phyloP scores from a whole-genome alignment of 202 grass and related monocot genomes.

The Bolboschoenoplectus hybrid region DNA sequence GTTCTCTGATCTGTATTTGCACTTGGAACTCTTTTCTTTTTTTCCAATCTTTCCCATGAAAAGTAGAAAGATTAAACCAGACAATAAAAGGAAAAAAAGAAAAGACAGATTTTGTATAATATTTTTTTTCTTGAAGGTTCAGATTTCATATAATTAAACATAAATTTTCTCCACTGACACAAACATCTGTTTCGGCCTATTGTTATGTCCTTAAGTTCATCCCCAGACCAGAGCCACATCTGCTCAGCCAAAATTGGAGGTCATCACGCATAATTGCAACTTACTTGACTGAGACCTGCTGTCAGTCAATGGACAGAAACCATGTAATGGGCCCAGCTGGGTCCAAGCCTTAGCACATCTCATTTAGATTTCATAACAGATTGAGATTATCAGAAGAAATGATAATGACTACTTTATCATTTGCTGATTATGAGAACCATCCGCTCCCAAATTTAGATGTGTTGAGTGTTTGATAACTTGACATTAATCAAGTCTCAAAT shows the following conservation, averaged over 20 bases:
- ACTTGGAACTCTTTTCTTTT: background rate
- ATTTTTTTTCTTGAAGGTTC: background rate
- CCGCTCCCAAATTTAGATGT: background rate
- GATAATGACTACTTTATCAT: background rate
- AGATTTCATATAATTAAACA: background rate
- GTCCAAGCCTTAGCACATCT: background rate
- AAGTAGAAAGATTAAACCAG: background rate
- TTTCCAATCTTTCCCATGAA: background rate
- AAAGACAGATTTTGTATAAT: background rate
- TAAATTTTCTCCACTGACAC: background rate
- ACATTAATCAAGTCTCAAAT: background rate
- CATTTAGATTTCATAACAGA: background rate
- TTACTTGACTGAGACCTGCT: background rate
- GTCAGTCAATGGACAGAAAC: background rate
- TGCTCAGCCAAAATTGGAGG: background rate
- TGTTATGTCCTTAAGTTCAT: background rate
- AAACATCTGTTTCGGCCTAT: background rate
- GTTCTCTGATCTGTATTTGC: background rate
- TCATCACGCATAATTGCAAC: background rate
- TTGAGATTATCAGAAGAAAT: background rate
- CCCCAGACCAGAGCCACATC: background rate
- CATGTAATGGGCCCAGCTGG: background rate
- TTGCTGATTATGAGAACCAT: background rate
- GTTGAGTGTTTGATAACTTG: background rate
- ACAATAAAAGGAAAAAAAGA: background rate